Evolutionary conservation across 345 rosid genomes (phyloP).

Genomic region (Eucalyptus tenuipes): DNA sequence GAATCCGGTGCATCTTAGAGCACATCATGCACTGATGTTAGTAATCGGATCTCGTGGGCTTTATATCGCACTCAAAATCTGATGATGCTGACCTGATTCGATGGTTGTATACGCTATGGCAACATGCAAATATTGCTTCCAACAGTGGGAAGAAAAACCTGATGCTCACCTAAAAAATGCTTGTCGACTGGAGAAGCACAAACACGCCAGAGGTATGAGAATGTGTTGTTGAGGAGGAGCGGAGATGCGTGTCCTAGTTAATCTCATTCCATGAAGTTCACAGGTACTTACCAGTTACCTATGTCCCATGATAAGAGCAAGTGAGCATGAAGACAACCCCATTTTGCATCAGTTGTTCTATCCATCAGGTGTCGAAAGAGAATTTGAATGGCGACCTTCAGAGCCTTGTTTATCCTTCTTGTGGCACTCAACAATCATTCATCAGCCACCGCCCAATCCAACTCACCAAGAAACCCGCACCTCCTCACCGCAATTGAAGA

Average conservation of each 20-base stretch:
- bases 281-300: neutral
- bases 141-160: neutral
- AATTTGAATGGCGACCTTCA: neutral
- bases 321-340: neutral
- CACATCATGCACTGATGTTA: neutral
- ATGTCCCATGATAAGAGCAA: neutral
- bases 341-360: neutral
- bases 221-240: slow-evolving; percentile 10
- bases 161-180: neutral
- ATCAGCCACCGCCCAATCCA: slow-evolving; percentile 1
- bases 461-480: slow-evolving; percentile 10
- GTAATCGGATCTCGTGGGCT: neutral
- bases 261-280: neutral
- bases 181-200: neutral
- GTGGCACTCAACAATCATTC: neutral
- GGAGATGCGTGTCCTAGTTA: slow-evolving; percentile 13
- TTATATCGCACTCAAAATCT: neutral
- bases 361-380: no score
- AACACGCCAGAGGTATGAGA: slow-evolving; percentile 5
- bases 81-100: neutral
- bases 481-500: slow-evolving; percentile 45
- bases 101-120: neutral
- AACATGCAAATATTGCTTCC: neutral
- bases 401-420: neutral
- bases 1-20: neutral